phyloP scores from a whole-genome alignment of 176 grass and related monocot species.

The Oryza punctata region DNA sequence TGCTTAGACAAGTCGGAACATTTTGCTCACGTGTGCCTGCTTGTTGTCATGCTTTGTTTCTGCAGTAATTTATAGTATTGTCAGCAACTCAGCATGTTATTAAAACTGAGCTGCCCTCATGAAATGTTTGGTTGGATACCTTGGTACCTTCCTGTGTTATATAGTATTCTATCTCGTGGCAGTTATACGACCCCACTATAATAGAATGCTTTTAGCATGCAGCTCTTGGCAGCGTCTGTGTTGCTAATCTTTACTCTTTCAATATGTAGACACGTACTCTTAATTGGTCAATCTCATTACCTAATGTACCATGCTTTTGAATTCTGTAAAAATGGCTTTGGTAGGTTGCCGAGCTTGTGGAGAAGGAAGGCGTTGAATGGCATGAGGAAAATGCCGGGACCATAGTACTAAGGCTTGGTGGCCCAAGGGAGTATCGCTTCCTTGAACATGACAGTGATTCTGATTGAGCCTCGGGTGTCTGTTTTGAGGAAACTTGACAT shows the following conservation, averaged over 20 bases:
- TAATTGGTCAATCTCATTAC: not conserved
- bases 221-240: conserved; percentile 2
- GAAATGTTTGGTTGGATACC: not conserved
- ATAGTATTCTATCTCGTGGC: not conserved
- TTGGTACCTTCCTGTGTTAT: not conserved
- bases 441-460: conserved; percentile 55
- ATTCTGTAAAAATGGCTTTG: not conserved
- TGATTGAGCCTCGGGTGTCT: conserved; percentile 25
- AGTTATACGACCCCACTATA: not conserved
- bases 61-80: not conserved
- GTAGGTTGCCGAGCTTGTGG: conserved; percentile 67
- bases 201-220: not conserved
- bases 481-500: conserved; percentile 35
- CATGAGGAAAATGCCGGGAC: conserved; percentile 83
- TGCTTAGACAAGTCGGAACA: conserved; percentile 1
- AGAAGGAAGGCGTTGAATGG: conserved; percentile 69
- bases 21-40: not conserved
- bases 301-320: conserved; percentile 6
- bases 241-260: not conserved
- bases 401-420: conserved; percentile 57
- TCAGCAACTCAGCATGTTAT: not conserved
- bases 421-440: conserved; percentile 73
- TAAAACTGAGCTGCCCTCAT: not conserved
- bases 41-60: not conserved
- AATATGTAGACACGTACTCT: not conserved